Base-by-base conservation (phyloP, 805 yeast species). In the Candida methanosorbosa region DNA sequence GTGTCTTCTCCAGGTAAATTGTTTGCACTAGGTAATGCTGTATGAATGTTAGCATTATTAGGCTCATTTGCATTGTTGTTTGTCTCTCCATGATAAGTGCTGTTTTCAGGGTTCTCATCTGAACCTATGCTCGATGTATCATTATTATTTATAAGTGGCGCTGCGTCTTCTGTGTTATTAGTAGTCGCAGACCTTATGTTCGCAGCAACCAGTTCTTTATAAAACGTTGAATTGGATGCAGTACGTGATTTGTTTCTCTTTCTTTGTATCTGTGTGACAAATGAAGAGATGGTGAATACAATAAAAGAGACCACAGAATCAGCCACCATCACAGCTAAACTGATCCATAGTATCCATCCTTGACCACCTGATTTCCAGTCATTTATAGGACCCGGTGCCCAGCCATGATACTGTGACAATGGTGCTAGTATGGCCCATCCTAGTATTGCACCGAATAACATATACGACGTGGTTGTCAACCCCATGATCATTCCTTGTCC, bases 401-500 rank as follows among this genome's bases (percentile, higher is more conserved):
- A 92, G 4, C 78, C 81, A 40, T 61, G 54, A 35, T 63, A 43
- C 38, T 79, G 69, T 1, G 94, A 77, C 38, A 84, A 38, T 4
- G 97, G 97, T 0, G 92, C 90, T n/a, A 90, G 61, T 1, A 90
- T 59, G 0, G 74, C 95, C 98, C 98, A 90, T 0, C 98, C 98
- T 4, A 88, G 50, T 1, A 90, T 42, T 17, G 94, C 78, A 3
- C 98, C 98, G 45, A 86, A 70, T 28, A 90, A 59, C 98, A 90
- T 90, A 42, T 87, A 82, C 9, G 85, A 68, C 0, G 87, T 94
- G 0, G 97, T 87, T 2, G 88, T 84, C 7, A 87, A 62, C 0
- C 98, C 98, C 98, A 90, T 90, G 38, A 90, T 90, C 27, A 92
- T 86, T 4, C 98, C 98, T 57, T 90, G 98, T 3, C 98, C 98